A percentile compares a stretch with the other conserved stretches of the same genome.
phyloP scores from a whole-genome alignment of 139 green algal genomes.

The Volvox africanus region DNA sequence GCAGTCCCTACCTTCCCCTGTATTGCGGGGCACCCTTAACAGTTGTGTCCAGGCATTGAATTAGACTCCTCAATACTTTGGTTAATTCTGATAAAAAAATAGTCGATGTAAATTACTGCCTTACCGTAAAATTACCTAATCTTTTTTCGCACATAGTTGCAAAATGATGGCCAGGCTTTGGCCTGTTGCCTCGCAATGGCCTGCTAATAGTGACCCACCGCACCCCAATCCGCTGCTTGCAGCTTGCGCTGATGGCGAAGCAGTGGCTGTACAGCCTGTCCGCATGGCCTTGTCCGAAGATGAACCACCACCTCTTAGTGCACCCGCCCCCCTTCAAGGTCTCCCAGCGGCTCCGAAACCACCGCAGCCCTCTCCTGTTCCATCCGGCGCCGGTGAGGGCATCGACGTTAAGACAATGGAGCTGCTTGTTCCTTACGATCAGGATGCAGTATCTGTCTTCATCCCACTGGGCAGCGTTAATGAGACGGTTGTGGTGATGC shows the following conservation, averaged over 20 bases:
- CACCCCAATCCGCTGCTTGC: neutral
- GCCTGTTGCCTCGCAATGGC: too few relatives aligned
- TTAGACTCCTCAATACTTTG: too few relatives aligned
- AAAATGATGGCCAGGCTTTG: too few relatives aligned
- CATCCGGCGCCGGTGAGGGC: neutral
- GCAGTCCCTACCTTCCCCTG: too few relatives aligned
- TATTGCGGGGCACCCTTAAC: too few relatives aligned
- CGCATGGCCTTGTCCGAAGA: neutral
- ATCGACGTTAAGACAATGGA: neutral
- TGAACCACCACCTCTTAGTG: neutral
- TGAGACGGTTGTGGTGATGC: neutral
- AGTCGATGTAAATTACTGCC: too few relatives aligned
- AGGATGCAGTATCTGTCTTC: neutral
- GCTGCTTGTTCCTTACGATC: slow-evolving; percentile 23
- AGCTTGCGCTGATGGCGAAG: neutral
- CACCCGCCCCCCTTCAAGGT: neutral
- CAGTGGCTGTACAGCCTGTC: neutral
- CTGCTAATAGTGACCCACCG: too few relatives aligned
- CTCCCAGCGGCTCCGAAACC: neutral
- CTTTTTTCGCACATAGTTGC: too few relatives aligned
- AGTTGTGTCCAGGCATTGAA: too few relatives aligned
- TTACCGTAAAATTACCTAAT: too few relatives aligned
- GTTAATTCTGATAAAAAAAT: too few relatives aligned
- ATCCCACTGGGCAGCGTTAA: neutral
- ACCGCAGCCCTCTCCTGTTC: neutral